Conservation (phyloP, 208 protist genomes). For the Trypanosoma cruzi region DNA sequence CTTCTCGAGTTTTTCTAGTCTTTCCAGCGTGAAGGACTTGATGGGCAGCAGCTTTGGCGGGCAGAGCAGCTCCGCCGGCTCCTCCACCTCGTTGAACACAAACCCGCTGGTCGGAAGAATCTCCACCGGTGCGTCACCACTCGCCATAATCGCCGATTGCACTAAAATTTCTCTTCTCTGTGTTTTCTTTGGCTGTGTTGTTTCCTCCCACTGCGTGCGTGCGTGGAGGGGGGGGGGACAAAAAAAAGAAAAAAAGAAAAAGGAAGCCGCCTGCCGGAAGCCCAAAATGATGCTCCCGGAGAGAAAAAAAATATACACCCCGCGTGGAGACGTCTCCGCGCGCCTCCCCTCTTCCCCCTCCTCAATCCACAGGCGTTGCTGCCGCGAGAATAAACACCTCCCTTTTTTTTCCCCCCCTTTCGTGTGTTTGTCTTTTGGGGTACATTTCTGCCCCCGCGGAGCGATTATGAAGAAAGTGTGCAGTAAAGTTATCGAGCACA, state of each 20-base stretch:
- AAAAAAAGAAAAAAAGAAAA: background rate
- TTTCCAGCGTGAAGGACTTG: constrained; percentile 95
- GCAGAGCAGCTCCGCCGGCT: constrained; percentile 89
- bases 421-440: too few relatives aligned
- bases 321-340: too few relatives aligned
- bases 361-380: too few relatives aligned
- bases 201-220: background rate
- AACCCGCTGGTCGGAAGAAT: constrained; percentile 83
- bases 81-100: constrained; percentile 75
- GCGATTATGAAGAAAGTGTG: background rate
- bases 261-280: background rate
- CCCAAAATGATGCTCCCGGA: background rate
- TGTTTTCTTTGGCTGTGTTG: background rate
- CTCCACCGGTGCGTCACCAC: constrained; percentile 31
- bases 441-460: too few relatives aligned
- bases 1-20: constrained; percentile 92
- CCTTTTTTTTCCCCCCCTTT: constrained; percentile 7
- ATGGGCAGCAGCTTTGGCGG: constrained; percentile 97
- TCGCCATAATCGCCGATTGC: background rate
- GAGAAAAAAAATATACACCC: too few relatives aligned
- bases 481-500: background rate
- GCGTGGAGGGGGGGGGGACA: too few relatives aligned
- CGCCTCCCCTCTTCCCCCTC: background rate
- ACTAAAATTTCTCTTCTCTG: background rate
- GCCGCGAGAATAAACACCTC: too few relatives aligned